Evolutionary conservation across 768 basidiomycete genomes (phyloP).

Genomic region (Termitomyces sp.): DNA sequence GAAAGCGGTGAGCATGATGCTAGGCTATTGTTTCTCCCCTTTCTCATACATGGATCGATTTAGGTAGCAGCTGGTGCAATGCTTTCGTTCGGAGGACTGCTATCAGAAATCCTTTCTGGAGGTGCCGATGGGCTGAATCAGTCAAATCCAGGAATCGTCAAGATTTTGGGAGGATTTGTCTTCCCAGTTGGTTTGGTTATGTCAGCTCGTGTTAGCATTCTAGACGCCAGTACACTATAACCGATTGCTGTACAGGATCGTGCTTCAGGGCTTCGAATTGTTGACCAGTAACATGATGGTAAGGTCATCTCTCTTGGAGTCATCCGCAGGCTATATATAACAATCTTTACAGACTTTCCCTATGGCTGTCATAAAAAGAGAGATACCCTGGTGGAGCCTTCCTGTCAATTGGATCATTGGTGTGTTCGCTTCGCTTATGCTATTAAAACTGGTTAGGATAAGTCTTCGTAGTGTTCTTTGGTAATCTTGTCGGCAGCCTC

Average conservation of each 20-base stretch:
- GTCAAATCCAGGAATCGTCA: constrained; percentile 65
- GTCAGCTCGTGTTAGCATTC: constrained; percentile 30
- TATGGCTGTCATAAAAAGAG: constrained; percentile 60
- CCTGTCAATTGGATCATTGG: constrained; percentile 69
- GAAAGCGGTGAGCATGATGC: constrained; percentile 53
- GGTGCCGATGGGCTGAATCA: constrained; percentile 49
- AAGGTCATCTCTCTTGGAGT: not conserved
- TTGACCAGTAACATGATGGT: constrained; percentile 81
- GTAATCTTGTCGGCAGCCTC: constrained; percentile 65
- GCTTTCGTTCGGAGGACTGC: constrained; percentile 71
- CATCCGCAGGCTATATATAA: not conserved
- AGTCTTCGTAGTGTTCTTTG: constrained; percentile 54
- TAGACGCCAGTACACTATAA: not conserved
- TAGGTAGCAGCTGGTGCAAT: constrained; percentile 69
- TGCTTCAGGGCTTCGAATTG: constrained; percentile 66
- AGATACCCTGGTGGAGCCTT: constrained; percentile 68
- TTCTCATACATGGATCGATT: not conserved
- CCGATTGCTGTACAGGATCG: constrained; percentile 46
- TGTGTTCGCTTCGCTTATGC: constrained; percentile 20
- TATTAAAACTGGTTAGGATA: not conserved
- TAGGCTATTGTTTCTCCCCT: not conserved
- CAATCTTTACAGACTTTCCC: constrained; percentile 49
- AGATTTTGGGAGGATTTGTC: constrained; percentile 61
- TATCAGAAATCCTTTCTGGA: constrained; percentile 57
- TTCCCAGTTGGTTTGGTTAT: constrained; percentile 79